A percentile compares a stretch with the other conserved stretches of the same genome.
Conservation (phyloP, 805 yeast species). For the Saccharomycopsis vini region DNA sequence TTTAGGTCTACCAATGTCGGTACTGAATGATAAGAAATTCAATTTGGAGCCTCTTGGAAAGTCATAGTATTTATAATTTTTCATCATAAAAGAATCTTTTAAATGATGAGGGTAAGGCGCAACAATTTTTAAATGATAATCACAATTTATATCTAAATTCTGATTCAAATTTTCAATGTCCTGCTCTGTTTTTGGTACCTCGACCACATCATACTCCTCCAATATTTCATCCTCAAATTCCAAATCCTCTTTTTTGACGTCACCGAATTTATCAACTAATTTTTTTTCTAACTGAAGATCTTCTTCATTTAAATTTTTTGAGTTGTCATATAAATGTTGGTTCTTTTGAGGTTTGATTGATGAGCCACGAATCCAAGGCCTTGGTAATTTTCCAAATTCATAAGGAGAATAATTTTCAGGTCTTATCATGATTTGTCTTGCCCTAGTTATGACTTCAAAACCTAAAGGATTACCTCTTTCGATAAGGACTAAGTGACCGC, state of each 20-base stretch:
- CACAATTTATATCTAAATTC: too few species aligned
- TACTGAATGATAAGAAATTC: slow-evolving; percentile 68
- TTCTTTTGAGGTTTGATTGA: slow-evolving; percentile 23
- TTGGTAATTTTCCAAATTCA: slow-evolving; percentile 56
- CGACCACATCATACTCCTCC: slow-evolving; percentile 19
- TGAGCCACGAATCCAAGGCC: slow-evolving; percentile 55
- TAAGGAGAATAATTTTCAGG: slow-evolving; percentile 52
- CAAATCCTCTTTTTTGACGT: slow-evolving; percentile 34
- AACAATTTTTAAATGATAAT: slow-evolving; percentile 53
- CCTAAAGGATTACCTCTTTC: slow-evolving; percentile 91
- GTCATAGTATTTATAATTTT: slow-evolving; percentile 58
- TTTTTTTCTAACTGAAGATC: slow-evolving; percentile 26
- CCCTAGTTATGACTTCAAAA: slow-evolving; percentile 80
- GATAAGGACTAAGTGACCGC: slow-evolving; percentile 68
- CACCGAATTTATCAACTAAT: slow-evolving; percentile 34
- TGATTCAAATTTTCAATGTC: too few species aligned
- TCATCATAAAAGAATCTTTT: slow-evolving; percentile 75
- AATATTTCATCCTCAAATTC: slow-evolving; percentile 37
- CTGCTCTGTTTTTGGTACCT: slow-evolving; percentile 10
- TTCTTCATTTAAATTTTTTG: slow-evolving; percentile 20
- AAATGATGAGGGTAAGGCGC: slow-evolving; percentile 92
- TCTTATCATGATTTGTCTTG: slow-evolving; percentile 82
- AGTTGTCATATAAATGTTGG: slow-evolving; percentile 5
- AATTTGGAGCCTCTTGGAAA: slow-evolving; percentile 48
- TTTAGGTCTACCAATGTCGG: slow-evolving; percentile 66